Conservation (phyloP, 2,329 filamentous ascomycete genomes). For the Madurella mycetomatis region DNA sequence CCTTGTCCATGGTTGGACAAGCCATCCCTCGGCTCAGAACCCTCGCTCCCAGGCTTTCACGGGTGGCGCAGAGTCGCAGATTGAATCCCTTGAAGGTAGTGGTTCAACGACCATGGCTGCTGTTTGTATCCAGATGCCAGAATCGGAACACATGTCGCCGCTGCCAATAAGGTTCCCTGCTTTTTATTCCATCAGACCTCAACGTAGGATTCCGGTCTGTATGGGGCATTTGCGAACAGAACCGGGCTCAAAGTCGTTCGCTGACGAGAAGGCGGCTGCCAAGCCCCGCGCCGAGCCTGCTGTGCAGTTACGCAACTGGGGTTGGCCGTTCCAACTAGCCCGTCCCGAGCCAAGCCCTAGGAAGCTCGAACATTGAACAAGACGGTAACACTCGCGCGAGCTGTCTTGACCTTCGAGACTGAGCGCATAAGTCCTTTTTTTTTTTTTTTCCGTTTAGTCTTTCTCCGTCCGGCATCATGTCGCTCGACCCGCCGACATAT, state of each 20-base stretch:
- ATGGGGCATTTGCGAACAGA: no score
- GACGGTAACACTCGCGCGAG: not conserved
- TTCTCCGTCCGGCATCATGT: conserved; percentile 55
- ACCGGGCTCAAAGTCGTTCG: not conserved
- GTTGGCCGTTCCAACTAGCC: conserved; percentile 14
- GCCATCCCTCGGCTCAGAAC: not conserved
- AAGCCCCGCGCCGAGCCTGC: conserved; percentile 2
- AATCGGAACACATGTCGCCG: no score
- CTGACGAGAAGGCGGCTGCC: not conserved
- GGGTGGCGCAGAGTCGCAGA: not conserved
- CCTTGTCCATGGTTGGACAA: not conserved
- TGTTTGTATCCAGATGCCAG: no score
- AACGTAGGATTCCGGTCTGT: no score
- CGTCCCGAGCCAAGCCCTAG: conserved; percentile 10
- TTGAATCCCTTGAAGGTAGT: not conserved
- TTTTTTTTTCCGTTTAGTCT: not conserved
- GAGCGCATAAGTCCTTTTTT: not conserved
- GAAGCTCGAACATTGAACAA: conserved; percentile 13
- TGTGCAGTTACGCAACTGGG: conserved; percentile 18
- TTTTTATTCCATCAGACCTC: no score
- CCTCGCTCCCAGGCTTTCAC: not conserved
- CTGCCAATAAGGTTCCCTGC: no score
- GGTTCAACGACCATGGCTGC: not conserved
- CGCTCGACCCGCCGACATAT: conserved; percentile 87
- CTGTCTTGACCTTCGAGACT: not conserved